Percentiles rank a stretch among this genome's conserved stretches.
phyloP scores from a whole-genome alignment of 257 asterid species.

The Vinca minor region DNA sequence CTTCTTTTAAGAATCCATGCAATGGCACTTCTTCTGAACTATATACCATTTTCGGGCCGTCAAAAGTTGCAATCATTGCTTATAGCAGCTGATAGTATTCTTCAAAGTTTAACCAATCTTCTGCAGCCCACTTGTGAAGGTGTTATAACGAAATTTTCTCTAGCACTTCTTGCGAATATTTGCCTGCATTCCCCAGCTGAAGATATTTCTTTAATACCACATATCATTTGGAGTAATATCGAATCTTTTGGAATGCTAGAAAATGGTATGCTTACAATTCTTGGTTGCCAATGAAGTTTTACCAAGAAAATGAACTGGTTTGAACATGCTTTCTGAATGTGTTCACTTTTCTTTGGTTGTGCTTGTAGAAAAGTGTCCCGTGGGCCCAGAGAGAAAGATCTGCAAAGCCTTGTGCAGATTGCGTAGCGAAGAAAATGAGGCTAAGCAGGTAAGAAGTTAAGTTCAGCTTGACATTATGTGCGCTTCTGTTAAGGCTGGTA shows the following conservation, averaged over 20 bases:
- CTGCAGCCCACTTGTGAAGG: conserved; percentile 55
- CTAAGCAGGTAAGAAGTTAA: conserved; percentile 58
- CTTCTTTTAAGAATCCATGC: conserved; percentile 63
- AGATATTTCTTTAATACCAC: conserved; percentile 76
- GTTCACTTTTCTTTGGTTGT: conserved; percentile 18
- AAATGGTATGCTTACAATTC: conserved; percentile 41
- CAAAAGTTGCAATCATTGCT: conserved; percentile 67
- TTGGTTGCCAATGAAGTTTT: conserved; percentile 13
- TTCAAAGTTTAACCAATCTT: conserved; percentile 60
- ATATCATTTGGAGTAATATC: conserved; percentile 70
- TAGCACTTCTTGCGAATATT: conserved; percentile 68
- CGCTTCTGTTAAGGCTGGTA: conserved; percentile 3
- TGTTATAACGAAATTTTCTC: conserved; percentile 60
- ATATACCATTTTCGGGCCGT: conserved; percentile 63
- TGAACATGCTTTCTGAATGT: conserved; percentile 12
- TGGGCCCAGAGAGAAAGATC: conserved; percentile 58
- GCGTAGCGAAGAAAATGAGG: conserved; percentile 62
- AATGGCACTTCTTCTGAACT: conserved; percentile 57
- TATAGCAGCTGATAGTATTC: conserved; percentile 68
- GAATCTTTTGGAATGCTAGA: conserved; percentile 59
- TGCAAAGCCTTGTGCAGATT: conserved; percentile 72
- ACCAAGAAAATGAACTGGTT: conserved; percentile 1
- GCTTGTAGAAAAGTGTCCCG: conserved; percentile 51
- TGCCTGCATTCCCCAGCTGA: conserved; percentile 77
- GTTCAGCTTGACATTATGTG: conserved; percentile 5